These are phyloP conservation scores for Alopecurus myosuroides DNA, from an alignment of 176 grass and related monocot genomes.

Conservation along the genomic window DNA sequence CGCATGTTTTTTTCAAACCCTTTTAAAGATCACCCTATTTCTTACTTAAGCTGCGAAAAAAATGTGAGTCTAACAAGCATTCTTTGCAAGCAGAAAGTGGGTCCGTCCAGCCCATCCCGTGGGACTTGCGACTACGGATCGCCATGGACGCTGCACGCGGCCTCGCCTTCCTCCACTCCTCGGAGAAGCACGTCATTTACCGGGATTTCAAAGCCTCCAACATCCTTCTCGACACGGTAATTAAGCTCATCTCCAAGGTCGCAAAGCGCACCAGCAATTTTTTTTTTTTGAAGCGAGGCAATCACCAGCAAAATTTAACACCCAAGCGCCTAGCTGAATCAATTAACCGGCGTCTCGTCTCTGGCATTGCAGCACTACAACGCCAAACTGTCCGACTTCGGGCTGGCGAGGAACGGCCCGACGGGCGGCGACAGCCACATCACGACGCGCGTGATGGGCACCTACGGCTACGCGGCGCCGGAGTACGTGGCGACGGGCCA, in stretches of 20 bases:
- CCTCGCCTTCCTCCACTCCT: conserved; percentile 63
- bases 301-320: too few species aligned
- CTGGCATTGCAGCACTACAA: conserved; percentile 30
- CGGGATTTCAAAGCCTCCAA: conserved; percentile 74
- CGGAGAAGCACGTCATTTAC: conserved; percentile 69
- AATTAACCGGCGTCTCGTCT: neutral
- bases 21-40: neutral
- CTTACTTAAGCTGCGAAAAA: neutral
- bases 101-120: conserved; percentile 34
- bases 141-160: conserved; percentile 52
- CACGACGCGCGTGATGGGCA: conserved; percentile 62
- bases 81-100: conserved; percentile 37
- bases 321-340: neutral
- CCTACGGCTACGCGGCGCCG: conserved; percentile 60
- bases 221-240: conserved; percentile 68
- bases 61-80: neutral
- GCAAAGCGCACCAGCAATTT: neutral
- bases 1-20: neutral
- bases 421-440: conserved; percentile 44
- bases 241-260: neutral
- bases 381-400: conserved; percentile 54
- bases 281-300: too few species aligned
- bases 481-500: conserved; percentile 54
- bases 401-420: conserved; percentile 40
- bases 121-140: conserved; percentile 49